phyloP scores from a whole-genome alignment of 306 rosid species.

The Hippophae tibetana region DNA sequence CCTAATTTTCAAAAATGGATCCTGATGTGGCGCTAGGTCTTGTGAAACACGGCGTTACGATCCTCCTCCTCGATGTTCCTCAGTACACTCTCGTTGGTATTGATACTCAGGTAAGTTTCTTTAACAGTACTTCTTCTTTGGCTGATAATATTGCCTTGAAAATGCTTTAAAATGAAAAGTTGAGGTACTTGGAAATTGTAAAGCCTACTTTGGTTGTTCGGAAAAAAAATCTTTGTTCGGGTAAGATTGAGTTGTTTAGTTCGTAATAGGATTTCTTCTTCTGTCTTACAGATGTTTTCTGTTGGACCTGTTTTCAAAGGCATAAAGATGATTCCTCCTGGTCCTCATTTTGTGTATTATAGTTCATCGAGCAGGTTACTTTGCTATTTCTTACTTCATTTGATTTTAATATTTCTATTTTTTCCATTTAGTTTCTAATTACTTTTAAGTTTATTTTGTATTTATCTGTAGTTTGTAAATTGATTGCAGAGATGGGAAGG shows the following conservation, averaged over 20 bases:
- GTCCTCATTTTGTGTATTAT: slow-evolving; percentile 75
- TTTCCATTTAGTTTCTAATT: neutral
- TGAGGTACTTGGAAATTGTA: neutral
- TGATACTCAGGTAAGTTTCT: slow-evolving; percentile 56
- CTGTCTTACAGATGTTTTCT: slow-evolving; percentile 44
- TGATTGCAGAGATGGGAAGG: slow-evolving; percentile 60
- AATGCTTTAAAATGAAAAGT: neutral
- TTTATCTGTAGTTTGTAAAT: neutral
- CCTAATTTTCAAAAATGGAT: slow-evolving; percentile 37
- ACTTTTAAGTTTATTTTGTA: neutral
- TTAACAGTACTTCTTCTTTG: neutral
- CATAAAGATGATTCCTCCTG: slow-evolving; percentile 91
- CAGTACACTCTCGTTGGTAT: slow-evolving; percentile 65
- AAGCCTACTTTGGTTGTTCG: neutral
- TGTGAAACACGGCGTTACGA: slow-evolving; percentile 59
- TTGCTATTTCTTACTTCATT: neutral
- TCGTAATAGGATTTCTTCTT: neutral
- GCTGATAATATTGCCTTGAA: neutral
- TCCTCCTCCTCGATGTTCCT: slow-evolving; percentile 82
- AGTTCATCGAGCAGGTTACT: slow-evolving; percentile 76
- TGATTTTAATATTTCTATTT: neutral
- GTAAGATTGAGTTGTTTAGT: neutral
- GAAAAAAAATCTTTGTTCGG: neutral
- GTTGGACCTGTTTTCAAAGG: slow-evolving; percentile 85
- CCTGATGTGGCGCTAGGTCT: slow-evolving; percentile 49